Base-by-base conservation (phyloP, 2,329 filamentous ascomycete species). In the Domatiomyces globalis region DNA sequence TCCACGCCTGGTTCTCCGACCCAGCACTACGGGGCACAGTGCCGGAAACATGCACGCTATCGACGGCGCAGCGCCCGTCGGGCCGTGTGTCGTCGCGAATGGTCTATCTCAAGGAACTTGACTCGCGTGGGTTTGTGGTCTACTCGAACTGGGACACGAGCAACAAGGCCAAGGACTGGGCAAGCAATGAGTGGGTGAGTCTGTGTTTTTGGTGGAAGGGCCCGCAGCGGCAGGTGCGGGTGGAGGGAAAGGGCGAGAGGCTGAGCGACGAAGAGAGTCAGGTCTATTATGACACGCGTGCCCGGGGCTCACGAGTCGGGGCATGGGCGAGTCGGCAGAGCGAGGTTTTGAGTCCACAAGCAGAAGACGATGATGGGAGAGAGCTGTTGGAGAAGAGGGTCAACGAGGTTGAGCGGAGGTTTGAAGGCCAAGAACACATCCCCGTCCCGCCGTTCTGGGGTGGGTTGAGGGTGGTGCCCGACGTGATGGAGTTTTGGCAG, bases 361-460 rank as follows among this genome's bases (percentile, higher is more conserved):
- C 59, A 15, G 63, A 65, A 49, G 63, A 64, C 1, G 80, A 84
- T 51, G 83, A 86, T 60, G 85, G 84, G 3, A 74, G 90, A 47
- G 77, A 76, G 55, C 74, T 86, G 69, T 69, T 98, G 54, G 87
- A 95, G 63, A 70, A 73, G 36, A 82, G 83, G 74, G 88, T 96
- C 0, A 73, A 73, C 57, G 87, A 94, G 62, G 76, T 82, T 36
- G 85, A 94, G 71, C 71, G 77, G 66, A 76, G 72, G 59, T 98
- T 95, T 65, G 76, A 82, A 43, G 85, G 80, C 1, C 63, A 77
- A 57, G 85, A 94, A 25, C 70, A 85, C 51, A 94, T 98, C 58
- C 89, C 89, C 1, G 81, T 95, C 48, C 92, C 92, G 3, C 83
- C 85, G 8, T 95, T 95, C 66, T 98, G 92, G 92, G 92, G 92